Evolutionary conservation across 2,329 filamentous ascomycete species (phyloP), one percentile per base, ranked within the genome.

Genomic region (Coniochaeta sp.): DNA sequence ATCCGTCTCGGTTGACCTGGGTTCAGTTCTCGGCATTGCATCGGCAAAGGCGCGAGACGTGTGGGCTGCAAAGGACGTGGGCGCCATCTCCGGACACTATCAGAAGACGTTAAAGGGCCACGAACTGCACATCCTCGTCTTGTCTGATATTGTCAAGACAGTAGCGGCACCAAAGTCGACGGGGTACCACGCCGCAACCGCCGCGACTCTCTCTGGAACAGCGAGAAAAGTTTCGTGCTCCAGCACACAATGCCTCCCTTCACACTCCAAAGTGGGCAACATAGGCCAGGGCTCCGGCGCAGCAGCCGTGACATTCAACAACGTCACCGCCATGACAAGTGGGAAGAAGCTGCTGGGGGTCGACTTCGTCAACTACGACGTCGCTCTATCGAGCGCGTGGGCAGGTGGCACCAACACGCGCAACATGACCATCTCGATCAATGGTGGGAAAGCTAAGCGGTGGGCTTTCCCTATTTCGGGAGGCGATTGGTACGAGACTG

Each of bases 351-450:
- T 74, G 28, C 53, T 79, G 0, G 72, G 71, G 1, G 60, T 79
- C 12, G 73, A 77, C 57, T 78, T 71, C 45, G 73, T 77, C 61
- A 79, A 79, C 62, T 78, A 79, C 55, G 75, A 78, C 8, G 65
- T 77, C 10, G 27, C 6, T 30, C 12, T 30, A 30, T 30, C 27
- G 27, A 6, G 27, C 6, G 6, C 27, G 27, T 12, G 27, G 27
- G 6, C 27, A 6, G 6, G 27, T 30, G 6, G 6, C 27, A 30
- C 6, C 27, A 12, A 12, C 12, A 30, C 27, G 12, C 27, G 27
- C 6, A 6, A 30, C 27, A 30, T 30, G 27, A 30, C 12, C 6
- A 30, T 80, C 13, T 59, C 67, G 0, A 67, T 79, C n/a, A 79
- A 79, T 24, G 69, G 65, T 1, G 63, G 61, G 0, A 51, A 57